A percentile compares a stretch with the other conserved stretches of the same genome.
Evolutionary conservation across 164 flowering plant genomes (phyloP).

Genomic region (Warburgia ugandensis): DNA sequence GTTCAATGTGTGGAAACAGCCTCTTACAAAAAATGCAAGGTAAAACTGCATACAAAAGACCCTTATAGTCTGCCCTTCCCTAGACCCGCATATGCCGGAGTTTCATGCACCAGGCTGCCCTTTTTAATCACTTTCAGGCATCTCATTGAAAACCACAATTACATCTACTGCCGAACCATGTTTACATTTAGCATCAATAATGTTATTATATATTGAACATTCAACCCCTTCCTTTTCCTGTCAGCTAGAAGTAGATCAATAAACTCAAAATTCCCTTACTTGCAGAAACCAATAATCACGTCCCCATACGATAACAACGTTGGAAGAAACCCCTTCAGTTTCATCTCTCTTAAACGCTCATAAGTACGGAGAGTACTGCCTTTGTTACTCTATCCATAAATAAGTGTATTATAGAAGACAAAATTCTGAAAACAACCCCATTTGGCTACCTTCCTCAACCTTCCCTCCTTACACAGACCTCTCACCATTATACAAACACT

Average conservation of each 20-base stretch:
- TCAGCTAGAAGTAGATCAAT: constrained; percentile 46
- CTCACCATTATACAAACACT: constrained; percentile 58
- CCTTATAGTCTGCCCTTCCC: too few species aligned
- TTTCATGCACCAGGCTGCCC: too few species aligned
- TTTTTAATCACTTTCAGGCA: constrained; percentile 40
- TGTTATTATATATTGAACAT: constrained; percentile 43
- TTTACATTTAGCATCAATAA: constrained; percentile 53
- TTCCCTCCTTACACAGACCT: constrained; percentile 50
- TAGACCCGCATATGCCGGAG: too few species aligned
- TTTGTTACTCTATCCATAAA: constrained; percentile 65
- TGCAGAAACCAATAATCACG: constrained; percentile 55
- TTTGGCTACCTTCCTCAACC: constrained; percentile 47
- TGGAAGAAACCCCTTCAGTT: constrained; percentile 66
- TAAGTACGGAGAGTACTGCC: constrained; percentile 43
- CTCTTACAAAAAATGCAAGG: too few species aligned
- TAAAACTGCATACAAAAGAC: too few species aligned
- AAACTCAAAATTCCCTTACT: constrained; percentile 41
- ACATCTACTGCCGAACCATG: constrained; percentile 36
- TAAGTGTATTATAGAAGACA: constrained; percentile 66
- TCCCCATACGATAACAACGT: constrained; percentile 61
- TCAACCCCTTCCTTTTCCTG: constrained; percentile 51
- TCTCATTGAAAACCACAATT: constrained; percentile 24
- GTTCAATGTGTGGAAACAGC: too few species aligned
- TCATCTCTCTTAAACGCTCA: constrained; percentile 44
- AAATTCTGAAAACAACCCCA: constrained; percentile 80